Percentiles rank a stretch among this genome's conserved stretches.
These are phyloP conservation scores for Warburgia ugandensis DNA, from an alignment of 164 flowering plant genomes.

Conservation along the genomic window DNA sequence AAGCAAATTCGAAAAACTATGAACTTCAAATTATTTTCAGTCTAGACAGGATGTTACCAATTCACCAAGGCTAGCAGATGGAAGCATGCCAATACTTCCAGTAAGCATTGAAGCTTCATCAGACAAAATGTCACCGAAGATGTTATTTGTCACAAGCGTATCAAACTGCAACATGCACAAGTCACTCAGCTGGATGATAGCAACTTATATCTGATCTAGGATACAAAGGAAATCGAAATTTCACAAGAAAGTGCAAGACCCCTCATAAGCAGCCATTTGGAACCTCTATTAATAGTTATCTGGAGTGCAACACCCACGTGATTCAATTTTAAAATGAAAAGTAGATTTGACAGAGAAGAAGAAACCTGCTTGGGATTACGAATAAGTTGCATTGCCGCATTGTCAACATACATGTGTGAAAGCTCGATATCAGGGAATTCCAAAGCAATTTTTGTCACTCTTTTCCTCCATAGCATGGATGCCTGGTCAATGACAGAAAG, in stretches of 20 bases:
- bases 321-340: too few species aligned
- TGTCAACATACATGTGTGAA: conserved; percentile 97
- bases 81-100: conserved; percentile 99
- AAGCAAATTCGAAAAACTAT: not conserved
- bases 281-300: too few species aligned
- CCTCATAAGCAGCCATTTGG: too few species aligned
- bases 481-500: conserved; percentile 45
- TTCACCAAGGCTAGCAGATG: conserved; percentile 86
- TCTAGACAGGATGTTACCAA: conserved; percentile 41
- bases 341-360: not conserved
- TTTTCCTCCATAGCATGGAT: conserved; percentile 91
- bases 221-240: too few species aligned
- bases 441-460: conserved; percentile 55
- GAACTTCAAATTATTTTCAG: not conserved
- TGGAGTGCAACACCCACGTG: too few species aligned
- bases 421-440: conserved; percentile 95
- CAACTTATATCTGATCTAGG: too few species aligned
- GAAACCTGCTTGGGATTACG: conserved; percentile 92
- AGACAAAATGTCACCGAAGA: conserved; percentile 94
- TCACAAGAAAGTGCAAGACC: too few species aligned
- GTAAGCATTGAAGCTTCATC: conserved; percentile 99
- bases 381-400: conserved; percentile 98
- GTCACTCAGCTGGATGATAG: not conserved
- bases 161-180: conserved; percentile 61
- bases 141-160: conserved; percentile 95